These are phyloP conservation scores for Piromyces sp. DNA, from an alignment of 192 early-diverging fungal genomes.

Conservation along the genomic window DNA sequence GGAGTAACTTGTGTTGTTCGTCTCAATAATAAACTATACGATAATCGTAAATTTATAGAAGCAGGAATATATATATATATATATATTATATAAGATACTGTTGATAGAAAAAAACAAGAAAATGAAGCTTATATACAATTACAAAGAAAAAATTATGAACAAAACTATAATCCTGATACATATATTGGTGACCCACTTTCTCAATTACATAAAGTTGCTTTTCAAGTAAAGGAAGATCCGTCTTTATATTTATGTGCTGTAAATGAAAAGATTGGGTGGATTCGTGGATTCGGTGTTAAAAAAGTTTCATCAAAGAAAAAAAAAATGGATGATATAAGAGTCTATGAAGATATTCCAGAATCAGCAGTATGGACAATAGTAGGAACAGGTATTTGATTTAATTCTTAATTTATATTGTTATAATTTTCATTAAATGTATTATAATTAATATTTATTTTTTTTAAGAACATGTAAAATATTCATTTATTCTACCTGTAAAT, in stretches of 20 bases:
- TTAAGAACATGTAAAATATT: background rate
- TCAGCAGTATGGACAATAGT: slow-evolving; percentile 85
- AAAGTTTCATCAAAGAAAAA: slow-evolving; percentile 1
- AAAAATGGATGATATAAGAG: slow-evolving; percentile 11
- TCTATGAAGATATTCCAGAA: slow-evolving; percentile 73
- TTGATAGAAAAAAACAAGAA: too few relatives aligned
- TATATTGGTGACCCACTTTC: slow-evolving; percentile 65
- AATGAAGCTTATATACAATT: too few relatives aligned
- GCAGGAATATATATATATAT: slow-evolving; percentile 43
- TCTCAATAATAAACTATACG: slow-evolving; percentile 48
- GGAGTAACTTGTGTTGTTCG: slow-evolving; percentile 33
- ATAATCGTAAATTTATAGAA: slow-evolving; percentile 25
- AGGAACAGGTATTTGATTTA: slow-evolving; percentile 35
- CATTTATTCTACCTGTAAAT: background rate
- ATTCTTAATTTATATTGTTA: too few relatives aligned
- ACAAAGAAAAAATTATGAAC: background rate
- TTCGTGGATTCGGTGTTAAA: background rate
- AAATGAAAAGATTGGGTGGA: slow-evolving; percentile 4
- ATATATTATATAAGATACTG: background rate
- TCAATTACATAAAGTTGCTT: slow-evolving; percentile 78
- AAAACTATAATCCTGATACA: background rate
- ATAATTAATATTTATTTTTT: too few relatives aligned
- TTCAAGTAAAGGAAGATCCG: slow-evolving; percentile 50
- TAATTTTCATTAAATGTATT: background rate
- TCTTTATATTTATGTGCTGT: slow-evolving; percentile 30